Base-by-base conservation (phyloP, 2,329 filamentous ascomycete genomes). In the Arachnomyces sp. region DNA sequence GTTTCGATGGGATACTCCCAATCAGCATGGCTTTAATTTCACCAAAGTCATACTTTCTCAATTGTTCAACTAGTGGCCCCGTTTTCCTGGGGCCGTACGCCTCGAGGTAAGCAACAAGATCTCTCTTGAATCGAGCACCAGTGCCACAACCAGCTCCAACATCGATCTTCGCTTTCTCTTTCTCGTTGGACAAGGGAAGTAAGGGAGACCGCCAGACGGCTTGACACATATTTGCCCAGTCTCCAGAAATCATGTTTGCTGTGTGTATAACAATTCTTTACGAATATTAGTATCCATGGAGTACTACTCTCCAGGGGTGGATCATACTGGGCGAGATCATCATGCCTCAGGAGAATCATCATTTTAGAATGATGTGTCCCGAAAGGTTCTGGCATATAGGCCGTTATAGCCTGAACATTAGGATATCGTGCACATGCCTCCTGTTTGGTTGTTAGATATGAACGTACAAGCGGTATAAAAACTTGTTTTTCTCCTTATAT, bases 141-240 rank as follows among this genome's bases (percentile, higher is more conserved):
- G 72, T 78, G 0, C 84, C 84, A 14, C 75, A 42, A 7, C 44
- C 30, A 13, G 50, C 45, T 4, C 43, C 16, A 5, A 37, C 28
- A 7, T 35, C 4, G 5, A 12, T 35, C 13, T 31, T 30, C 5
- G 44, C 31, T 17, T 39, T 5, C 29, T 3, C 31, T 15, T 36
- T 30, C 11, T 33, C 11, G 9, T 7, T 12, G 36, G 34, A 36
- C 1, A 75, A 61, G 1, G 84, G 80, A 1, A 94, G 74, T 1
- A 76, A 56, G 1, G 86, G 86, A 0, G 86, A 90, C 36, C 67
- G 71, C 88, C 88, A 95, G 4, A 85, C 75, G 1, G 78, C 86
- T 58, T 95, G 87, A 1, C 81, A 84, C 84, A 94, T 85, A 51
- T 92, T 92, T 1, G 71, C 75, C 88, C 88, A 95, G 59, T 95